Base-by-base conservation (phyloP, 129 eudicot genomes). In the Pittosporum tobira region DNA sequence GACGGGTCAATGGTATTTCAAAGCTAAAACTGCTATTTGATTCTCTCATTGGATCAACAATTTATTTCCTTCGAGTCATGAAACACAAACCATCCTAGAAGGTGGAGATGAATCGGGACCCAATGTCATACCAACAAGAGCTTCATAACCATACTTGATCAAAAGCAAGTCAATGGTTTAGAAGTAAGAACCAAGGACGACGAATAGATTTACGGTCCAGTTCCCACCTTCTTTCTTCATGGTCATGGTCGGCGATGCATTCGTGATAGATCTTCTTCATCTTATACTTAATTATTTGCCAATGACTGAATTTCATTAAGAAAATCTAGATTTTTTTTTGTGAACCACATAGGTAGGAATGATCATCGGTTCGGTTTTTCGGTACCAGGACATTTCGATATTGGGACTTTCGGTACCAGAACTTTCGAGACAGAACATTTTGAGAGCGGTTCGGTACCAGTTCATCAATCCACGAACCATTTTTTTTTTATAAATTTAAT, bases 171-270 rank as follows among this genome's bases (percentile, higher is more conserved):
- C 27, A 63, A 66, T 19, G 79, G 86, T 29, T 51, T 80, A 68
- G 71, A 80, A 70, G 56, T 80, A 36, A 69, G 52, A 61, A 61
- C 79, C n/a, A 80, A 72, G 69, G 71, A 62, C 63, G 62, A 62
- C 51, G 44, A 64, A 6, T 80, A 76, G 79, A 64, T 80, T n/a
- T 57, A 48, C 68, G 3, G 59, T 61, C 15, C 53, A 56, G 23
- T 69, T 72, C 21, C 65, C 76, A 36, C 79, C 82, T 50, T 72
- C 55, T 8, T 69, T 79, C 42, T 72, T 68, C 40, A 29, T 80
- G 47, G 82, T 80, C 48, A 75, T 80, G 79, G 86, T 82, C 5
- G 79, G 88, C 5, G 84, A 79, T 47, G 80, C 80, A 58, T 49
- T 66, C 48, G 50, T 73, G 82, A 81, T 77, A 57, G 26, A 38